Evolutionary conservation across 768 basidiomycete genomes (phyloP).

Genomic region (Kwoniella heveanensis): DNA sequence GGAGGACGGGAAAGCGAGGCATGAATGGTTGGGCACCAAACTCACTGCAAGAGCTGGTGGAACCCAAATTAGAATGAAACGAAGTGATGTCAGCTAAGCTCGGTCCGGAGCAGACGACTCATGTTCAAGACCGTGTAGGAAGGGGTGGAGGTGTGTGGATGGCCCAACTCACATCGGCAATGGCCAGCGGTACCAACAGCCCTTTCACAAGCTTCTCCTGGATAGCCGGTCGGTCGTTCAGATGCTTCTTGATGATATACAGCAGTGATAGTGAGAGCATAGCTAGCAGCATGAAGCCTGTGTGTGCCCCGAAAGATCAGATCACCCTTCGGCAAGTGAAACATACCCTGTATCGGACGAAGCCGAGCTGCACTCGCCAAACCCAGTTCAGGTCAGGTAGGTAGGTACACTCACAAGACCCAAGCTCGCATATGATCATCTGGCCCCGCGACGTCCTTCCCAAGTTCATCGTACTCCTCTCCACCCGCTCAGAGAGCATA

Average conservation of each 20-base stretch:
- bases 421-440: constrained; percentile 43
- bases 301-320: neutral
- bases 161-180: constrained; percentile 46
- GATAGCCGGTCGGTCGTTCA: constrained; percentile 30
- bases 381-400: neutral
- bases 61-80: neutral
- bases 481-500: constrained; percentile 31
- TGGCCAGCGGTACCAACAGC: constrained; percentile 50
- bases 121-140: no score
- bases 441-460: constrained; percentile 44
- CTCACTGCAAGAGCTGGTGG: constrained; percentile 33
- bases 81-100: no score
- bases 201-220: constrained; percentile 49
- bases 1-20: no score
- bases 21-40: neutral
- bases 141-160: no score
- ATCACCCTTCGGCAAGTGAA: no score
- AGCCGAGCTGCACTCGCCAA: no score
- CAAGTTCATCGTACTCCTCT: constrained; percentile 28
- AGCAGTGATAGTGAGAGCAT: constrained; percentile 49
- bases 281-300: constrained; percentile 52
- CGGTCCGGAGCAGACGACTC: no score
- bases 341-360: neutral
- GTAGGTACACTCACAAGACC: constrained; percentile 41
- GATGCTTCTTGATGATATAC: constrained; percentile 32